Evolutionary conservation across 176 grass and related monocot species (phyloP).

Genomic region (Triticum monococcum): DNA sequence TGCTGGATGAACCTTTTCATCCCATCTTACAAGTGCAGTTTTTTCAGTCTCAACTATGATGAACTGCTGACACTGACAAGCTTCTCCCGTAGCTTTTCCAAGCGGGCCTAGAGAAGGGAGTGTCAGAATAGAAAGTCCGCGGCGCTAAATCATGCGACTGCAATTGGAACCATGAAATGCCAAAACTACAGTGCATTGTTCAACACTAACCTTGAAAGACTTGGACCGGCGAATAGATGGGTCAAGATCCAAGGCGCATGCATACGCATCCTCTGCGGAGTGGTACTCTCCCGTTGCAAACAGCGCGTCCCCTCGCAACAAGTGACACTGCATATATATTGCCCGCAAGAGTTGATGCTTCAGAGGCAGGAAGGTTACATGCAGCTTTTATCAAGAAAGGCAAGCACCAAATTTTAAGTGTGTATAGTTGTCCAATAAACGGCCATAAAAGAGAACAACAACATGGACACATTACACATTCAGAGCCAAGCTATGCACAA

Average conservation of each 20-base stretch:
- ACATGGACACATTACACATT: not conserved
- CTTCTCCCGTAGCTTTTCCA: constrained; percentile 66
- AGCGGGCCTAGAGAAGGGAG: constrained; percentile 51
- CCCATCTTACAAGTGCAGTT: not conserved
- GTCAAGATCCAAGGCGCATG: constrained; percentile 70
- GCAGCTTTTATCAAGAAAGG: not conserved
- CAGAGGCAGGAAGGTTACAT: not conserved
- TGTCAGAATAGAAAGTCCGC: constrained; percentile 5
- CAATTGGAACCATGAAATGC: not conserved
- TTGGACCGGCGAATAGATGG: constrained; percentile 68
- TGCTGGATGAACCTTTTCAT: constrained; percentile 1
- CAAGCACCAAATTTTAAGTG: not conserved
- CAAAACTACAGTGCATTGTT: not conserved
- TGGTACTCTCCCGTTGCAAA: constrained; percentile 58
- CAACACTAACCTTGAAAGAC: constrained; percentile 79
- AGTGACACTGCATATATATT: constrained; percentile 57
- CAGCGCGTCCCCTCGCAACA: constrained; percentile 65
- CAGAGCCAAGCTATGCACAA: not conserved
- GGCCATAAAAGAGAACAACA: not conserved
- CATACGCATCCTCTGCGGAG: constrained; percentile 61
- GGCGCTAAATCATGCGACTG: not conserved
- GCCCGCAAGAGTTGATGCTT: not conserved
- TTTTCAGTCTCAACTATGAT: constrained; percentile 26
- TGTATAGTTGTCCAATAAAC: not conserved
- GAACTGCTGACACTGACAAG: constrained; percentile 33